Conservation (phyloP, 2,329 filamentous ascomycete genomes). For the Penicillium sp. region DNA sequence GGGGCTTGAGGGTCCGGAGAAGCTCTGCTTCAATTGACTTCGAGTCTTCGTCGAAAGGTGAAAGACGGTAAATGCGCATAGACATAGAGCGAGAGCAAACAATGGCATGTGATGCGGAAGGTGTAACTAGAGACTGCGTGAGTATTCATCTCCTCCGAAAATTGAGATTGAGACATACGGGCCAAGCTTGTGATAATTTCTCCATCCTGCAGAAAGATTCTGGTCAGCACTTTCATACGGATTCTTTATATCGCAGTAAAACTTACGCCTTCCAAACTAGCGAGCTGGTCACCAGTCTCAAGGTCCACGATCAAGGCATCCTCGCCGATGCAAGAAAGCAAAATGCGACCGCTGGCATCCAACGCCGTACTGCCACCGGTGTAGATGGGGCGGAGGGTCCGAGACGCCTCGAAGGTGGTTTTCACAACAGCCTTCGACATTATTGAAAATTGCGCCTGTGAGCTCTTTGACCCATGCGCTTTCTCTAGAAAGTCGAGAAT, state of each 20-base stretch:
- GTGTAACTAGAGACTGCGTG: slow-evolving; percentile 64
- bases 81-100: slow-evolving; percentile 93
- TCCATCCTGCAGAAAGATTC: slow-evolving; percentile 60
- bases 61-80: slow-evolving; percentile 85
- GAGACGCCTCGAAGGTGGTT: slow-evolving; percentile 83
- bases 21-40: slow-evolving; percentile 65
- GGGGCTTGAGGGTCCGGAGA: slow-evolving; percentile 80
- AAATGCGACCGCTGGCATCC: slow-evolving; percentile 74
- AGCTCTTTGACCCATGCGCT: slow-evolving; percentile 15
- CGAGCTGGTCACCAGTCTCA: slow-evolving; percentile 76
- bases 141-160: slow-evolving; percentile 3
- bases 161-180: slow-evolving; percentile 31
- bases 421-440: slow-evolving; percentile 62
- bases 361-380: slow-evolving; percentile 86
- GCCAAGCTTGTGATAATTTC: slow-evolving; percentile 49
- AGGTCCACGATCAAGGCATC: slow-evolving; percentile 87
- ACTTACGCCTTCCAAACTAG: slow-evolving; percentile 80
- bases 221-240: background rate
- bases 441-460: slow-evolving; percentile 9
- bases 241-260: slow-evolving; percentile 14
- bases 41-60: slow-evolving; percentile 56
- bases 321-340: slow-evolving; percentile 89
- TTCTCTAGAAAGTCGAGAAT: slow-evolving; percentile 17
- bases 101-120: slow-evolving; percentile 82
- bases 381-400: slow-evolving; percentile 88